Evolutionary conservation across 345 rosid species (phyloP), one percentile per base, ranked within the genome.

Genomic region (Kernera saxatilis): DNA sequence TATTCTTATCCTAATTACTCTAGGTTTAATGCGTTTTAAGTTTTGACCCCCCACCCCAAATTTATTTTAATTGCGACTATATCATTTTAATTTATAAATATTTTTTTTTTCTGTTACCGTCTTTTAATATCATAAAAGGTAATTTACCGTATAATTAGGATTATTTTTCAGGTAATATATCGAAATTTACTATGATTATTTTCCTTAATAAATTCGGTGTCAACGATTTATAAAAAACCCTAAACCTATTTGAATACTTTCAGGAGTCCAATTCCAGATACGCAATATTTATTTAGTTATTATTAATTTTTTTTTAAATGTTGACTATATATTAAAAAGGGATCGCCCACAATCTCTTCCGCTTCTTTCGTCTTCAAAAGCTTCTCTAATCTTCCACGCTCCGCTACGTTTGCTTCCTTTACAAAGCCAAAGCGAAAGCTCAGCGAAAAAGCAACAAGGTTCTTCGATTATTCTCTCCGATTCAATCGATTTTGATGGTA

Each of bases 401-500:
- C 69, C 54, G 22, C 62, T 63, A 41, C 76, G 57, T 63, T 63
- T 54, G 44, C 57, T 55, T 25, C 57, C 25, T 70, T 19, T 12
- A 46, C 75, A 36, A 35, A 70, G 37, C 74, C 5, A 27, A 61
- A 23, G 5, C 58, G 14, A 64, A 23, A 54, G 30, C 54, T 53
- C 27, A 54, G 43, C 64, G 21, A 43, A n/a, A 3, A 41, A 19
- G 13, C 25, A 22, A 41, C 29, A 15, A 48, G 32, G 35, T 9
- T 29, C n/a, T 32, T 63, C 18, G 32, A 18, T 8, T 3, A 3
- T 5, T 44, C 48, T 45, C 71, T 54, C 62, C 56, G 22, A 17
- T 36, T 56, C 58, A 65, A 45, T 23, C 67, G 43, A 55, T 35
- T 73, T 17, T 29, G 49, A 73, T 73, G 77, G 77, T 73, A 73